Evolutionary conservation across 257 asterid species (phyloP), one percentile per base, ranked within the genome.

Genomic region (Jacaranda mimosifolia): DNA sequence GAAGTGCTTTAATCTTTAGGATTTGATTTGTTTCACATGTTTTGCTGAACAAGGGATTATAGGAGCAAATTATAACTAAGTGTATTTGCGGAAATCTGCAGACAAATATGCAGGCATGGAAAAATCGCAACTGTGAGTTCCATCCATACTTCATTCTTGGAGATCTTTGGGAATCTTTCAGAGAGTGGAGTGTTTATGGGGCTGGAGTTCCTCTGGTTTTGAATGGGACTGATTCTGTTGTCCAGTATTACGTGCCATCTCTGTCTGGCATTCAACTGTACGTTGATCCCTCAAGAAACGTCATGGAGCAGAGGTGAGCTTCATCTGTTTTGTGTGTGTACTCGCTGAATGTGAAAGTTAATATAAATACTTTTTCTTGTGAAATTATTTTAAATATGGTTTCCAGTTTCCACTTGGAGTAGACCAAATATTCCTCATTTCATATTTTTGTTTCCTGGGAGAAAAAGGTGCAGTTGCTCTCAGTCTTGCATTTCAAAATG

Each of bases 111-210:
- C 86, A 81, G 80, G 75, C 78, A 58, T 79, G 83, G 89, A 74
- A 82, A 77, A 86, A 77, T 67, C 72, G 53, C 26, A 81, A 75
- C 38, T 63, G 74, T 58, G 89, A 85, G 48, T 76, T 80, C 62
- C 78, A 74, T 70, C 89, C 92, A 6, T 86, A 82, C 85, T 90
- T 88, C 68, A 68, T 87, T 64, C 90, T 90, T 18, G 89, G 87
- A 45, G 92, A 90, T 80, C 92, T 90, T 49, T 90, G 92, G 95
- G 95, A 90, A 43, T 78, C 87, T 71, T 90, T 86, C 51, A 82
- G 83, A 64, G 95, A 90, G 77, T 90, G 95, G 92, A 90, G 95
- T 76, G 91, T 86, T 1, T 90, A 90, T 83, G 92, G 95, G 56
- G 95, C 85, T 40, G 92, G 88, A 68, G 95, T 90, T 51, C 95